Percentiles rank a stretch among this genome's conserved stretches.
These are phyloP conservation scores for Discostella stelligeroides DNA, from an alignment of 108 stramenopile genomes.

Conservation along the genomic window DNA sequence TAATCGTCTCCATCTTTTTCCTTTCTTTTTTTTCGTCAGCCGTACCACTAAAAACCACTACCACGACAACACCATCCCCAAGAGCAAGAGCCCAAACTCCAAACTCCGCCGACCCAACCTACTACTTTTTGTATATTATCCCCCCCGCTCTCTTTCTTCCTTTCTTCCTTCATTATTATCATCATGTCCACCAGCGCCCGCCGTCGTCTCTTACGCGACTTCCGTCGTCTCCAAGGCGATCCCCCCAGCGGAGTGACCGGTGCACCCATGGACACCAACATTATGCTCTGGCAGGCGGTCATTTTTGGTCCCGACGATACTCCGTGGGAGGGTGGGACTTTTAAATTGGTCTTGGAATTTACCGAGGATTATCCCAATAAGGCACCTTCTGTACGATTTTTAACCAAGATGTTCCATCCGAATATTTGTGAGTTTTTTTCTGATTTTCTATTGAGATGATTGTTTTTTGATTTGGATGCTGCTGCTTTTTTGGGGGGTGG, in stretches of 20 bases:
- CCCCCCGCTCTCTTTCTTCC: no score
- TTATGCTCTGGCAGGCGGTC: constrained; percentile 97
- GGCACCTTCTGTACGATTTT: constrained; percentile 95
- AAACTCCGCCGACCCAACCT: no score
- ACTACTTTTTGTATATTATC: no score
- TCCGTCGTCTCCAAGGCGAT: constrained; percentile 93
- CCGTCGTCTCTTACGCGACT: constrained; percentile 96
- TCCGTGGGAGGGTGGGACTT: constrained; percentile 98
- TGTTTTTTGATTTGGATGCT: no score
- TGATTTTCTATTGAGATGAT: no score
- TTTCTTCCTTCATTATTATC: no score
- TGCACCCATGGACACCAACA: constrained; percentile 98
- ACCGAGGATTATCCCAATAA: constrained; percentile 99
- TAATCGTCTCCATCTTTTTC: no score
- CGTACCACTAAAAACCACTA: no score
- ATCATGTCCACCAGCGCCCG: constrained; percentile 96
- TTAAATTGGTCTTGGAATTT: constrained; percentile 96
- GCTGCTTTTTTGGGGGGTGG: no score
- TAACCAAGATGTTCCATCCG: constrained; percentile 99
- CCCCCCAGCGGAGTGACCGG: constrained; percentile 98
- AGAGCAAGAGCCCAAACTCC: no score
- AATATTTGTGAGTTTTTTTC: constrained; percentile 89
- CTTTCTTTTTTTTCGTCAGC: no score
- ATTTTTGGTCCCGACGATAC: constrained; percentile 99
- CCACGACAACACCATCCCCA: no score